Evolutionary conservation across 1,284 basidiomycete genomes (phyloP).

Genomic region (Cutaneotrichosporon dermatis): DNA sequence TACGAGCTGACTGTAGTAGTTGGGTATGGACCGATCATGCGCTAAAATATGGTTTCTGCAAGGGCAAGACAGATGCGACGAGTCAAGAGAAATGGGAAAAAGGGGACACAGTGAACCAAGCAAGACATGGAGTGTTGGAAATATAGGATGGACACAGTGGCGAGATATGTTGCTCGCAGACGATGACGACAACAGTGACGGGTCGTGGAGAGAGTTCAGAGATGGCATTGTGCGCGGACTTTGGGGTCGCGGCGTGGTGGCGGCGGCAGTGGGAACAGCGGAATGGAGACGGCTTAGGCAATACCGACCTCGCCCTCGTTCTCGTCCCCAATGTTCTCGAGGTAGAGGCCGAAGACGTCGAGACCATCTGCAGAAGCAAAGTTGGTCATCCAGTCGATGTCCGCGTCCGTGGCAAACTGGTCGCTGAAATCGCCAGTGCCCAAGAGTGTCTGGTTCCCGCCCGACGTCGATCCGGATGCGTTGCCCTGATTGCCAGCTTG

Average conservation of each 20-base stretch:
- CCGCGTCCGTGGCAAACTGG: slow-evolving; percentile 13
- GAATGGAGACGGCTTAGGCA: background rate
- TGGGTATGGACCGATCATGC: slow-evolving; percentile 1
- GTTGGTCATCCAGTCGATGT: slow-evolving; percentile 17
- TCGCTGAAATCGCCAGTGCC: slow-evolving; percentile 3
- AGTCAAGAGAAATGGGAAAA: background rate
- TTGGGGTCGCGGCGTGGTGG: no score
- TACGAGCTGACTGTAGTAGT: background rate
- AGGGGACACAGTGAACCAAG: slow-evolving; percentile 1
- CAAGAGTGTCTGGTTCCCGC: slow-evolving; percentile 7
- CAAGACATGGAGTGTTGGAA: background rate
- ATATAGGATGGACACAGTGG: background rate
- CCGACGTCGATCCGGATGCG: background rate
- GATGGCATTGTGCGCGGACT: background rate
- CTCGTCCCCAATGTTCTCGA: slow-evolving; percentile 37
- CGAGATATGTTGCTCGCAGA: background rate
- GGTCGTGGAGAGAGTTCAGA: background rate
- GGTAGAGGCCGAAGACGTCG: slow-evolving; percentile 39
- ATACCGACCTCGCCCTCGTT: slow-evolving; percentile 31
- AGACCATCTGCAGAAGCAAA: slow-evolving; percentile 24
- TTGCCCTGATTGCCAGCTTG: background rate
- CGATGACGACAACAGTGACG: no score
- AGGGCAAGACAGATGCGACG: background rate
- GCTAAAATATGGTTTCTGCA: background rate
- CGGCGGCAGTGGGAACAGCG: no score